A percentile compares a stretch with the other conserved stretches of the same genome.
phyloP scores from a whole-genome alignment of 768 basidiomycete genomes.

The Termitomyces sp. region DNA sequence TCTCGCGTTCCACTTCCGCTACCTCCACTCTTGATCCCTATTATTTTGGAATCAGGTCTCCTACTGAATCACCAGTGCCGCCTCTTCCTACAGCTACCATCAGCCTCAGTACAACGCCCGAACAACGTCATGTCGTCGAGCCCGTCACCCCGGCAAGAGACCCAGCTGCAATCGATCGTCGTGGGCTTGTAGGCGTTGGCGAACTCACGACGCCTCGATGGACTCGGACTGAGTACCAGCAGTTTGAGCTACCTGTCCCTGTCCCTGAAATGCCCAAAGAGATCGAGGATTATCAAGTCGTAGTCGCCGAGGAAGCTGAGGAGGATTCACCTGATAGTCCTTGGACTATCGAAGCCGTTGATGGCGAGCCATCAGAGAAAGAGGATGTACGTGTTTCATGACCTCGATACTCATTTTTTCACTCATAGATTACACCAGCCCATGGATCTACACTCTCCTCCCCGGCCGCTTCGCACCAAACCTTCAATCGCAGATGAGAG shows the following conservation, averaged over 20 bases:
- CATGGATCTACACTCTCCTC: conserved; percentile 34
- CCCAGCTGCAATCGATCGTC: conserved; percentile 77
- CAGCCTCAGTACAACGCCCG: conserved; percentile 53
- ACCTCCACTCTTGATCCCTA: conserved; percentile 85
- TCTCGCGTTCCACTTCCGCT: conserved; percentile 66
- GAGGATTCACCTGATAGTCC: conserved; percentile 73
- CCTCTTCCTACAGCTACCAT: conserved; percentile 38
- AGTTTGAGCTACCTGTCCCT: conserved; percentile 23
- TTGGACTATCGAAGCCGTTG: conserved; percentile 85
- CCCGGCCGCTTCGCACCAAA: conserved; percentile 48
- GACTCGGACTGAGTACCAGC: conserved; percentile 49
- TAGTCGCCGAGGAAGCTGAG: conserved; percentile 29
- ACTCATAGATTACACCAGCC: conserved; percentile 24
- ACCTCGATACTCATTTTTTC: neutral
- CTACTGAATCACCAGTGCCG: conserved; percentile 59
- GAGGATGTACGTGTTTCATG: conserved; percentile 49
- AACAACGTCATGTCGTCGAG: conserved; percentile 42
- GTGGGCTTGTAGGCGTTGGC: conserved; percentile 87
- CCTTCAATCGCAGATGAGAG: conserved; percentile 78
- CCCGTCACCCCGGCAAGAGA: conserved; percentile 72
- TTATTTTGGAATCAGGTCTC: conserved; percentile 72
- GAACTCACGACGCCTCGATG: conserved; percentile 97
- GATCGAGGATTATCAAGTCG: conserved; percentile 36
- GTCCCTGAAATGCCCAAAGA: conserved; percentile 20
- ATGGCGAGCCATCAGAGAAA: conserved; percentile 68